These are phyloP conservation scores for Diospyros kaki DNA, from an alignment of 148 eudicot genomes.

Conservation along the genomic window DNA sequence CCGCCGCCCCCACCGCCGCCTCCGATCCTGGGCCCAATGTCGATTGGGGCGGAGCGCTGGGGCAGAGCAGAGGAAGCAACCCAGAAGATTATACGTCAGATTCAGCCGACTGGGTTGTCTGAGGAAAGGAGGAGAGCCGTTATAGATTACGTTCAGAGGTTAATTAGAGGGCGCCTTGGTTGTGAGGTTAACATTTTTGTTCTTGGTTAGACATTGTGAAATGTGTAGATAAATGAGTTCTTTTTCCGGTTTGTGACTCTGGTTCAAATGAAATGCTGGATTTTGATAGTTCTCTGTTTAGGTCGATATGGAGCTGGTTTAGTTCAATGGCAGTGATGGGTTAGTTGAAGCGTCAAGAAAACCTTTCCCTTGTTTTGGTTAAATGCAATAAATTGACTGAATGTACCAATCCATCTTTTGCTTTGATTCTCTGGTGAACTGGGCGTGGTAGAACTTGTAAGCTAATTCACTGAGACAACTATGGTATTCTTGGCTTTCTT, in stretches of 20 bases:
- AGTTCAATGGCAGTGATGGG: not conserved
- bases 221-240: too few species aligned
- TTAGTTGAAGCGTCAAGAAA: not conserved
- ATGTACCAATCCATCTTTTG: not conserved
- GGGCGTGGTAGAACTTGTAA: too few species aligned
- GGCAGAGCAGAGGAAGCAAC: conserved; percentile 37
- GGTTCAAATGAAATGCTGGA: too few species aligned
- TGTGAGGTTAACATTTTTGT: conserved; percentile 33
- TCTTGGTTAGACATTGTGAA: too few species aligned
- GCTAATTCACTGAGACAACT: too few species aligned
- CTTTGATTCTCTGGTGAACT: not conserved
- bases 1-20: conserved; percentile 25
- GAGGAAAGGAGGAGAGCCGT: conserved; percentile 49
- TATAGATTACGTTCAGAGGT: conserved; percentile 52
- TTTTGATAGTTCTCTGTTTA: not conserved
- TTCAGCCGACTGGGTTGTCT: conserved; percentile 54
- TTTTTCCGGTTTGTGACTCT: not conserved
- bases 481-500: not conserved
- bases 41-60: conserved; percentile 33
- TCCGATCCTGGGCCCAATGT: conserved; percentile 2
- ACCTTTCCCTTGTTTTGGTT: not conserved
- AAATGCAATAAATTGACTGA: not conserved
- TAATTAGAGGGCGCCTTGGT: conserved; percentile 31
- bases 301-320: not conserved
- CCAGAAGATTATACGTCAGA: conserved; percentile 36